These are phyloP conservation scores for Gamarada debralockiae DNA, from an alignment of 495 filamentous ascomycete species.

Conservation along the genomic window DNA sequence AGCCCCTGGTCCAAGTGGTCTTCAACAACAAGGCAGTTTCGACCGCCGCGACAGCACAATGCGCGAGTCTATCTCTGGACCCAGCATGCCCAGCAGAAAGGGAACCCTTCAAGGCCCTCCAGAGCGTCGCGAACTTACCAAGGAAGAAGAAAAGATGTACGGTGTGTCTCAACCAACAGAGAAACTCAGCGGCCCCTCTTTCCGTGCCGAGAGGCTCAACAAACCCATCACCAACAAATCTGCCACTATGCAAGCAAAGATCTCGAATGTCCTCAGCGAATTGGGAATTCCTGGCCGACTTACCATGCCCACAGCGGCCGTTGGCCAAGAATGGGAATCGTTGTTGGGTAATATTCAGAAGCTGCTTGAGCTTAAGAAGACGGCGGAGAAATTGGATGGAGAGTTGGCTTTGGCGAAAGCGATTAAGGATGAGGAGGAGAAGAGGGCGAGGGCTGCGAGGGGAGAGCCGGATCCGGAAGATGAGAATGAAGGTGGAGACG, in stretches of 20 bases:
- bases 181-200: slow-evolving; percentile 67
- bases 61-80: slow-evolving; percentile 47
- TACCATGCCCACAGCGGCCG: slow-evolving; percentile 78
- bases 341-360: slow-evolving; percentile 69
- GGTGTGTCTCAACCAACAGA: slow-evolving; percentile 79
- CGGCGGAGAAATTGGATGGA: slow-evolving; percentile 78
- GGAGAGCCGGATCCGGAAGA: slow-evolving; percentile 10
- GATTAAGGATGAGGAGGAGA: slow-evolving; percentile 58
- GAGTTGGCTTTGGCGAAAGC: slow-evolving; percentile 74
- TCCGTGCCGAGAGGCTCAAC: slow-evolving; percentile 79
- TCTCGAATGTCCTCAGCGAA: slow-evolving; percentile 71
- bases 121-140: slow-evolving; percentile 63
- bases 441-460: slow-evolving; percentile 19
- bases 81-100: slow-evolving; percentile 45
- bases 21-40: slow-evolving; percentile 31
- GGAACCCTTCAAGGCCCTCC: slow-evolving; percentile 38
- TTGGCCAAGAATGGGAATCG: slow-evolving; percentile 76
- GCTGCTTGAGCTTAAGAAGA: slow-evolving; percentile 78
- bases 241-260: slow-evolving; percentile 74
- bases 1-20: slow-evolving; percentile 37
- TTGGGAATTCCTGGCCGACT: slow-evolving; percentile 75
- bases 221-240: slow-evolving; percentile 82
- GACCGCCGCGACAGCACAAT: slow-evolving; percentile 51
- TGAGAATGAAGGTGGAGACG: slow-evolving; percentile 18
- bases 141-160: slow-evolving; percentile 71